Conservation (phyloP, 1,284 basidiomycete species). For the Wolfiporia cocos region DNA sequence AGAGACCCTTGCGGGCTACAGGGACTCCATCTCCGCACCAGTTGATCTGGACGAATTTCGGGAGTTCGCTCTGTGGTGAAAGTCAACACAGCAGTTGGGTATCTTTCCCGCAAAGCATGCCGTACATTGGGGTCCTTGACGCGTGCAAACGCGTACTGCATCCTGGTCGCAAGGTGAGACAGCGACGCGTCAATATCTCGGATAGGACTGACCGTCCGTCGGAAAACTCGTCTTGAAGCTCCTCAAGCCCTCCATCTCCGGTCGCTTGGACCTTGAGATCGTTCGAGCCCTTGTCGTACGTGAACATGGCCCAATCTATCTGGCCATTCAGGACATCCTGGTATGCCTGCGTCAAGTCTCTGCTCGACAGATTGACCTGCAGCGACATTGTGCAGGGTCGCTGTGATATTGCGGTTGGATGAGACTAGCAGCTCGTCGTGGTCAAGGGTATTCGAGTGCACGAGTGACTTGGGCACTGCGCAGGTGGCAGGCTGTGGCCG, state of each 20-base stretch:
- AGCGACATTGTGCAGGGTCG: slow-evolving; percentile 55
- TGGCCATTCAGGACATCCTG: slow-evolving; percentile 72
- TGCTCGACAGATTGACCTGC: slow-evolving; percentile 68
- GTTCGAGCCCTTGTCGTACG: slow-evolving; percentile 83
- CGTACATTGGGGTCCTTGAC: slow-evolving; percentile 83
- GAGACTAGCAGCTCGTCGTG: no score
- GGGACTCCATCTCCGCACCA: slow-evolving; percentile 98
- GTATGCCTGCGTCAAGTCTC: slow-evolving; percentile 74
- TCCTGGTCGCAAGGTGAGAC: slow-evolving; percentile 38
- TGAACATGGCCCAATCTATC: slow-evolving; percentile 85
- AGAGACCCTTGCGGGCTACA: slow-evolving; percentile 87
- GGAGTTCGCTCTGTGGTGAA: slow-evolving; percentile 62
- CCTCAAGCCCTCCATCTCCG: slow-evolving; percentile 84
- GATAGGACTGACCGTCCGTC: slow-evolving; percentile 69
- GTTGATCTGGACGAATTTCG: slow-evolving; percentile 89
- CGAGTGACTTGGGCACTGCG: no score
- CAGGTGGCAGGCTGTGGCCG: no score
- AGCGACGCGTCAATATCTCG: neutral
- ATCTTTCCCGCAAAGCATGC: neutral
- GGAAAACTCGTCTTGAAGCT: slow-evolving; percentile 90
- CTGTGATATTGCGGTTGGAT: no score
- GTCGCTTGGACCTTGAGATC: slow-evolving; percentile 87
- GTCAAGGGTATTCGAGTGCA: no score
- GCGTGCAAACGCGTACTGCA: slow-evolving; percentile 91
- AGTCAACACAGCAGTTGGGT: slow-evolving; percentile 1